Evolutionary conservation across 768 basidiomycete species (phyloP).

Genomic region (Tylopilus sp.): DNA sequence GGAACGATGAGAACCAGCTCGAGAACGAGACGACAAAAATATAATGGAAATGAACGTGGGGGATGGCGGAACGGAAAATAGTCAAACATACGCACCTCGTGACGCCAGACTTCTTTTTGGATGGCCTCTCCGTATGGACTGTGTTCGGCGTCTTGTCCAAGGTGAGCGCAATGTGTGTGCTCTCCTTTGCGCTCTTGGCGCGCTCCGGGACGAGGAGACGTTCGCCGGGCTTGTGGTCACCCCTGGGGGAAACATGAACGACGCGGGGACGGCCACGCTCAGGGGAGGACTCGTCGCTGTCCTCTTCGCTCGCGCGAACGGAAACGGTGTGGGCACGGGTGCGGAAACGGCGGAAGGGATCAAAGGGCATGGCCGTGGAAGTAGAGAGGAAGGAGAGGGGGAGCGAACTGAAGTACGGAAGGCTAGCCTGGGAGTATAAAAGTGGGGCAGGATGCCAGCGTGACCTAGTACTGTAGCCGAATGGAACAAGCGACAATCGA

Average conservation of each 20-base stretch:
- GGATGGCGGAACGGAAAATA: neutral
- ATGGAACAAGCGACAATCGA: conserved; percentile 8
- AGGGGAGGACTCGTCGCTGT: conserved; percentile 24
- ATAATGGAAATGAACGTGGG: neutral
- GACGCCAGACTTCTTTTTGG: conserved; percentile 4
- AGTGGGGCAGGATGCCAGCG: neutral
- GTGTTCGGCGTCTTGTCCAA: neutral
- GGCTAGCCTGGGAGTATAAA: too few relatives aligned
- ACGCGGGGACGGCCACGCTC: conserved; percentile 5
- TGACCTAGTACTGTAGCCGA: conserved; percentile 14
- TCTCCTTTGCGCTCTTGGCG: neutral
- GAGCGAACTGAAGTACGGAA: neutral
- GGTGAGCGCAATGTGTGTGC: neutral
- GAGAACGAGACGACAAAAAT: neutral
- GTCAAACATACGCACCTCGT: conserved; percentile 12
- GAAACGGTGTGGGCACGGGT: conserved; percentile 2
- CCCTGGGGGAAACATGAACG: conserved; percentile 9
- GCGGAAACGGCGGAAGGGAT: conserved; percentile 25
- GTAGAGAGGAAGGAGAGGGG: neutral
- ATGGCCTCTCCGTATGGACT: neutral
- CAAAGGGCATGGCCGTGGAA: conserved; percentile 7
- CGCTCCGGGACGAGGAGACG: neutral
- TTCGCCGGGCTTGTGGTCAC: neutral
- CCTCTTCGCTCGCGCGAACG: conserved; percentile 13
- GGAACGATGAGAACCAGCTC: conserved; percentile 5